Conservation (phyloP, 371 early-diverging fungal genomes). For the Umbelopsis sp. region DNA sequence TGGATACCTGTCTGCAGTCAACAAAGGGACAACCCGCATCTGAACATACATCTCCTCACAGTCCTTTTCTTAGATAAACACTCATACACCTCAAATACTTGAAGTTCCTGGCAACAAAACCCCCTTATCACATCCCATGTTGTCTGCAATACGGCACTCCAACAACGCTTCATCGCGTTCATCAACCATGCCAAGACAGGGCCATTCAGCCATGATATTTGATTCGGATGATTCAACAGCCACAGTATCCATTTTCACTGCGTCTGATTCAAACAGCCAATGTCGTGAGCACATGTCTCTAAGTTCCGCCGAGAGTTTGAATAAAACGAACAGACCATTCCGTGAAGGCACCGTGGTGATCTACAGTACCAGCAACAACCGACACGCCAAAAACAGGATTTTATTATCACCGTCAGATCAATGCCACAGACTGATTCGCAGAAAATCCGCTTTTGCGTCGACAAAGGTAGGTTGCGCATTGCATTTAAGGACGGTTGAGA, state of each 20-base stretch:
- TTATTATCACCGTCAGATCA: not conserved
- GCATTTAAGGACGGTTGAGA: not conserved
- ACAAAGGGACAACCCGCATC: too few relatives aligned
- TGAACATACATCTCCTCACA: not conserved
- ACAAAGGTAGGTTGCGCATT: not conserved
- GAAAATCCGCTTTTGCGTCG: constrained; percentile 11
- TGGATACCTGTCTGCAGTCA: too few relatives aligned
- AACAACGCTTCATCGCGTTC: not conserved
- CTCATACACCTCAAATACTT: not conserved
- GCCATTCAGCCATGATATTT: not conserved
- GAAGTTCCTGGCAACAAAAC: not conserved
- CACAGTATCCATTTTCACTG: constrained; percentile 1
- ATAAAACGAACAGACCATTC: not conserved
- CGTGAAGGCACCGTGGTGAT: constrained; percentile 14
- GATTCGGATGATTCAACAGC: not conserved
- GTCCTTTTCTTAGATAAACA: not conserved
- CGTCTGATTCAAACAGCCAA: not conserved
- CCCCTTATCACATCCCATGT: not conserved
- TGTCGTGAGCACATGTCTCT: constrained; percentile 4
- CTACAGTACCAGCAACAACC: not conserved
- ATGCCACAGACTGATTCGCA: not conserved
- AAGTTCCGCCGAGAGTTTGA: not conserved
- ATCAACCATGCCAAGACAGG: not conserved
- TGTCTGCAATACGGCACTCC: constrained; percentile 4
- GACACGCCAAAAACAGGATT: not conserved